phyloP scores from a whole-genome alignment of 306 rosid species.

The Amphicarpaea edgeworthii region DNA sequence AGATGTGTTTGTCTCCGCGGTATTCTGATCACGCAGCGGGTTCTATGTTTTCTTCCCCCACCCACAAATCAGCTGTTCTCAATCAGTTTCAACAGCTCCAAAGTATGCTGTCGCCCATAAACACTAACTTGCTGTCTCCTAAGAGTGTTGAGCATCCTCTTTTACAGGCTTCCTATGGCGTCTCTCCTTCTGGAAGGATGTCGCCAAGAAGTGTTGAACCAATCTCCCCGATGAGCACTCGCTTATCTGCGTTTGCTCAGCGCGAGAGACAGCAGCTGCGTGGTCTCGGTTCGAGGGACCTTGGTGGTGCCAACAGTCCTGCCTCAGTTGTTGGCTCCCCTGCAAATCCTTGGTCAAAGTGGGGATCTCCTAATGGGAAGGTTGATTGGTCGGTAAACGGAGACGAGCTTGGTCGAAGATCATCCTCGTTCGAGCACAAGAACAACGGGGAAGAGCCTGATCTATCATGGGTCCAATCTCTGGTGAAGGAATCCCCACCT shows the following conservation, averaged over 20 bases:
- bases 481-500: slow-evolving; percentile 83
- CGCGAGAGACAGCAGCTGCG: slow-evolving; percentile 77
- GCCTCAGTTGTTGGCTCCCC: slow-evolving; percentile 71
- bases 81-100: slow-evolving; percentile 86
- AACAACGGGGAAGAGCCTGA: slow-evolving; percentile 87
- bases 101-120: slow-evolving; percentile 69
- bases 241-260: slow-evolving; percentile 62
- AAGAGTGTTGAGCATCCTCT: slow-evolving; percentile 69
- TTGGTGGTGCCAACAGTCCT: slow-evolving; percentile 62
- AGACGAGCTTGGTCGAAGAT: slow-evolving; percentile 53
- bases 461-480: slow-evolving; percentile 82
- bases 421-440: slow-evolving; percentile 61
- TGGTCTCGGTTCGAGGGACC: slow-evolving; percentile 72
- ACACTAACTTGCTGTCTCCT: slow-evolving; percentile 68
- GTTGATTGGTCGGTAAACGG: slow-evolving; percentile 73
- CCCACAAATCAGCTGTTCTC: slow-evolving; percentile 72
- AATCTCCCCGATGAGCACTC: slow-evolving; percentile 73
- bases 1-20: slow-evolving; percentile 69
- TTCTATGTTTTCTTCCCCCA: slow-evolving; percentile 73
- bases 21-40: slow-evolving; percentile 67
- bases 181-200: slow-evolving; percentile 78
- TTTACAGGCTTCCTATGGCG: slow-evolving; percentile 67
- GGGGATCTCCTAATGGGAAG: slow-evolving; percentile 84
- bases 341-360: slow-evolving; percentile 64
- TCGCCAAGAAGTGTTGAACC: slow-evolving; percentile 79